Evolutionary conservation across 2,329 filamentous ascomycete species (phyloP).

Genomic region (Calonectria fujianensis): DNA sequence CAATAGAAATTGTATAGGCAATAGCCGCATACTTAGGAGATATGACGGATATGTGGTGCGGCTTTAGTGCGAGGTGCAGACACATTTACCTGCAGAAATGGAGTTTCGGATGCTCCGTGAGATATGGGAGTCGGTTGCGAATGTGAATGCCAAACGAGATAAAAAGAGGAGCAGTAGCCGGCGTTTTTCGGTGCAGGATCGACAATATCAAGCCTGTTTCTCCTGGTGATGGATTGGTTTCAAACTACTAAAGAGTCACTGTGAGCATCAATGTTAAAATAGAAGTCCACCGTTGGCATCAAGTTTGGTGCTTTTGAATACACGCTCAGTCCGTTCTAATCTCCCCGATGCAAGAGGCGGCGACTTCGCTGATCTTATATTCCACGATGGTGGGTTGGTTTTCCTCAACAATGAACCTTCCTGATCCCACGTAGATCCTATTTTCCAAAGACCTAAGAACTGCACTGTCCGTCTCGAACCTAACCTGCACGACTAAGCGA

Average conservation of each 20-base stretch:
- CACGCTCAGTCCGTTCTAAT: constrained; percentile 31
- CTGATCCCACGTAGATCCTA: constrained; percentile 64
- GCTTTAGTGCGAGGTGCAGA: constrained; percentile 43
- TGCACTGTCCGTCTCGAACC: constrained; percentile 62
- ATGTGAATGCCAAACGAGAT: constrained; percentile 33
- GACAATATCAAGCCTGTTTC: constrained; percentile 46
- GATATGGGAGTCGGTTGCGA: constrained; percentile 43
- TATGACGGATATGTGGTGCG: constrained; percentile 43
- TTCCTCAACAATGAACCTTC: constrained; percentile 62
- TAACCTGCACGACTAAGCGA: constrained; percentile 60
- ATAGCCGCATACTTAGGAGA: constrained; percentile 44
- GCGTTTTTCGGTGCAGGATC: constrained; percentile 41
- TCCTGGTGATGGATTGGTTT: constrained; percentile 48
- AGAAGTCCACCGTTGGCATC: constrained; percentile 18
- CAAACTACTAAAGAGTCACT: constrained; percentile 42
- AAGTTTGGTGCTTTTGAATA: constrained; percentile 14
- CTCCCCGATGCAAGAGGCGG: constrained; percentile 49
- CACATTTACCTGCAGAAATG: constrained; percentile 49
- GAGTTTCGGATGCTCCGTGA: constrained; percentile 49
- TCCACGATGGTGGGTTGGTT: constrained; percentile 61
- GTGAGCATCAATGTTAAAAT: constrained; percentile 26
- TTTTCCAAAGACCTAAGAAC: constrained; percentile 60
- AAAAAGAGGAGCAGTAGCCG: constrained; percentile 36
- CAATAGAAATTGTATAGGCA: constrained; percentile 48
- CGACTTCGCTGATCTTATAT: constrained; percentile 66